phyloP scores from a whole-genome alignment of 306 rosid genomes.

The Alnus glutinosa region DNA sequence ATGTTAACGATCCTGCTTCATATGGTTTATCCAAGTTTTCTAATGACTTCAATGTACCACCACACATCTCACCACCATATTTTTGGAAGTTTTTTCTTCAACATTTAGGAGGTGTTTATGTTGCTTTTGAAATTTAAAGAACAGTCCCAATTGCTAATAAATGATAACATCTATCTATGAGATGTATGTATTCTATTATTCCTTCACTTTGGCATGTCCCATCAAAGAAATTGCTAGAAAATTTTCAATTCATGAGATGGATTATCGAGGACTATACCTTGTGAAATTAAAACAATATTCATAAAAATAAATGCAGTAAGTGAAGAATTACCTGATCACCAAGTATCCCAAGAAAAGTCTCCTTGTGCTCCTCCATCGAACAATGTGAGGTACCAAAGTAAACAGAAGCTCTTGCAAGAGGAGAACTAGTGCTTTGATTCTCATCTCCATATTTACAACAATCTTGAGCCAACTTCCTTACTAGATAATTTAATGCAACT shows the following conservation, averaged over 20 bases:
- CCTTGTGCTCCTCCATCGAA: slow-evolving; percentile 67
- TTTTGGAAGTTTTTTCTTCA: background rate
- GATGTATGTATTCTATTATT: background rate
- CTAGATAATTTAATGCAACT: slow-evolving; percentile 41
- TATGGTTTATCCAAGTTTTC: background rate
- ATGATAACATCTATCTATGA: background rate
- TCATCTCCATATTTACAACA: slow-evolving; percentile 76
- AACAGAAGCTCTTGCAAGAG: slow-evolving; percentile 61
- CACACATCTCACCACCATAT: background rate
- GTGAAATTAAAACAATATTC: slow-evolving; percentile 9
- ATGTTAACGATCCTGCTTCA: background rate
- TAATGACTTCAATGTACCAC: background rate
- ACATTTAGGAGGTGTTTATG: background rate
- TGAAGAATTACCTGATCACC: slow-evolving; percentile 70
- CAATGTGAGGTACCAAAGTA: slow-evolving; percentile 59
- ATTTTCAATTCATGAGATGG: slow-evolving; percentile 10
- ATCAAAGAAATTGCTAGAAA: slow-evolving; percentile 2
- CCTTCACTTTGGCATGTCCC: background rate
- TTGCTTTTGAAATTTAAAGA: background rate
- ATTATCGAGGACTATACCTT: slow-evolving; percentile 18
- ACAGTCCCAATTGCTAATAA: background rate
- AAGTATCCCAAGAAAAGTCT: slow-evolving; percentile 57
- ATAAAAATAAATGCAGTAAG: background rate
- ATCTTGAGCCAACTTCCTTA: slow-evolving; percentile 71
- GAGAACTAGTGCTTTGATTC: slow-evolving; percentile 42